Base-by-base conservation (phyloP, 1,139 yeast species). In the Lodderomyces margitis region DNA sequence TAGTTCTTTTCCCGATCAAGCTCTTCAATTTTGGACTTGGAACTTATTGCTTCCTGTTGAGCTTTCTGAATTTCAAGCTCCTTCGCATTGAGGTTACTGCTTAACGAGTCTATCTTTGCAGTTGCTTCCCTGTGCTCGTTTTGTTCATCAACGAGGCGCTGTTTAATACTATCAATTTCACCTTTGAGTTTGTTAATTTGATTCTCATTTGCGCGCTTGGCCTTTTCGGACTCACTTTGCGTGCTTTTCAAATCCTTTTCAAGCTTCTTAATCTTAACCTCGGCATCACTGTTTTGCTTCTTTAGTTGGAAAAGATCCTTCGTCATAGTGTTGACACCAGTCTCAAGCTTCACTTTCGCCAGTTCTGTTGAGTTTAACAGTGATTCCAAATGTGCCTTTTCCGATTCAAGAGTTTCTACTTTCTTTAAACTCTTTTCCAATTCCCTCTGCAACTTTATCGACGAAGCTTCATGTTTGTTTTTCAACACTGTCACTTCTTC, bases 241-340 rank as follows among this genome's bases (percentile, higher is more conserved):
- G 61, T 45, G 12, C 42, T 47, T 14, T 58, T 61, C 2, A 66
- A 47, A 11, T 76, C 78, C 37, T 70, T 77, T 64, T 77, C 58
- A 57, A 58, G 44, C 45, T 57, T 47, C 59, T 71, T 49, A 17
- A 76, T 58, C 11, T 64, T 65, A 35, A 68, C 68, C 38, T 80
- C 84, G 1, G 74, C 53, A 0, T 75, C 75, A 2, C 74, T 78
- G 46, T 82, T 82, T 27, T 80, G 81, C 45, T 79, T 79, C 1
- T 81, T 75, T 34, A 88, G 64, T 34, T 76, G 77, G 58, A 88
- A 78, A 30, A 91, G 66, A 49, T 89, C 97, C 36, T 92, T 71
- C 45, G 84, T 85, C 96, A 91, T 87, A 52, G 88, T 88, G 57
- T 88, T 91, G 43, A 91, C 83, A 5, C 96, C 97, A 47, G 80